Conservation (phyloP, 1,139 yeast species). For the Geotrichum fermentans region DNA sequence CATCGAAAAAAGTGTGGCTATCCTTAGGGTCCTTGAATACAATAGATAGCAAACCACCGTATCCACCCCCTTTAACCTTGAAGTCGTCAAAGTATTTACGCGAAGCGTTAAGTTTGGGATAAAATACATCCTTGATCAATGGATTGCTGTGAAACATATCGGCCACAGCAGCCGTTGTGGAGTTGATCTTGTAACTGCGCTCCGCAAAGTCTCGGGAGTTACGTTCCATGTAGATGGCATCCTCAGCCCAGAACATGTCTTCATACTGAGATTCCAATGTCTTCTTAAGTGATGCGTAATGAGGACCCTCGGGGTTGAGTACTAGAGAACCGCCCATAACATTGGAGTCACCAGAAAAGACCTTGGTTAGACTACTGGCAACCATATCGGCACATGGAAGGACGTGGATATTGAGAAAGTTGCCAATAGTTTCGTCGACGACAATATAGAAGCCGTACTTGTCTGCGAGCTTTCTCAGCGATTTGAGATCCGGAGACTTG, state of each 20-base stretch:
- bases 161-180: constrained; percentile 56
- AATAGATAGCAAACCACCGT: constrained; percentile 84
- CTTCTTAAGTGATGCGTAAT: constrained; percentile 50
- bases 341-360: constrained; percentile 89
- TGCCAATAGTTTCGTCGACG: constrained; percentile 92
- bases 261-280: constrained; percentile 54
- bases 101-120: constrained; percentile 59
- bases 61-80: constrained; percentile 72
- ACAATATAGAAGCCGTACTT: constrained; percentile 70
- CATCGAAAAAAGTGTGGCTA: constrained; percentile 72
- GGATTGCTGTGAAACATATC: constrained; percentile 37
- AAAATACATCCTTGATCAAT: constrained; percentile 55
- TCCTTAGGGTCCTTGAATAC: constrained; percentile 61
- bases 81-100: constrained; percentile 65
- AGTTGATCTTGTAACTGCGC: constrained; percentile 62
- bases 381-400: constrained; percentile 79
- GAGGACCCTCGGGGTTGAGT: constrained; percentile 60
- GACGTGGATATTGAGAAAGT: constrained; percentile 76
- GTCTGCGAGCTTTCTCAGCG: constrained; percentile 61
- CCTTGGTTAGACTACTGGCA: constrained; percentile 83
- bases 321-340: constrained; percentile 92
- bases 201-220: constrained; percentile 82
- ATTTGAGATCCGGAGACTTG: constrained; percentile 69
- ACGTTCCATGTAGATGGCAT: constrained; percentile 85
- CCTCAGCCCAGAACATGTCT: constrained; percentile 87